Evolutionary conservation across 768 basidiomycete genomes (phyloP), one percentile per base, ranked within the genome.

Genomic region (Ramaria sp.): DNA sequence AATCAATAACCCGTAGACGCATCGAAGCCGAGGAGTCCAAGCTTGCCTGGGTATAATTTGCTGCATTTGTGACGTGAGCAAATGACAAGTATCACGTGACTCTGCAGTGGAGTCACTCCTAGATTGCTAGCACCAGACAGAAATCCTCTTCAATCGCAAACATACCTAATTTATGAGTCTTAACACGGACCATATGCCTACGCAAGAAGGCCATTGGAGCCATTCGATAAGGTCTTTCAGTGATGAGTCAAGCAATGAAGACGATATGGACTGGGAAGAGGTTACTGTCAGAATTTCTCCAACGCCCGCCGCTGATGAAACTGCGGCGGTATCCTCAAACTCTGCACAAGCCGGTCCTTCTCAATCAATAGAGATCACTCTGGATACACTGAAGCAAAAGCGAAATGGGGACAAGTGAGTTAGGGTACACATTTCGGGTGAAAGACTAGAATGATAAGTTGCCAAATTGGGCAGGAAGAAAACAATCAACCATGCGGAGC

Each of bases 261-360:
- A 86, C 61, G 86, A 86, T 39, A 73, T 78, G 57, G 86, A 89
- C 63, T 88, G 85, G 86, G 85, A 89, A 65, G 85, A 88, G 65
- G 81, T 89, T 13, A 72, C 75, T 38, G 78, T 87, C 3, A 75
- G 78, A 28, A 72, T 66, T 55, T 59, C 25, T 7, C 20, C 15
- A 20, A 25, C 48, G 34, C 42, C 25, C 50, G 41, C 42, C 38
- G 56, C 50, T 34, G 47, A 44, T 22, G 27, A 45, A 25, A 45
- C 24, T 8, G 37, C 28, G n/a, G 42, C 25, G 30, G n/a, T 30
- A 34, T 16, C 28, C 16, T 52, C 37, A 38, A 30, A 32, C 38
- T 20, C 37, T 38, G 61, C 50, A 37, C 58, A 47, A 58, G 56
- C 41, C 54, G 58, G 37, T 12, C 1, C 71, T 50, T 71, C 74